phyloP scores from a whole-genome alignment of 2,329 filamentous ascomycete species.

The Alternaria angustiovoidea region DNA sequence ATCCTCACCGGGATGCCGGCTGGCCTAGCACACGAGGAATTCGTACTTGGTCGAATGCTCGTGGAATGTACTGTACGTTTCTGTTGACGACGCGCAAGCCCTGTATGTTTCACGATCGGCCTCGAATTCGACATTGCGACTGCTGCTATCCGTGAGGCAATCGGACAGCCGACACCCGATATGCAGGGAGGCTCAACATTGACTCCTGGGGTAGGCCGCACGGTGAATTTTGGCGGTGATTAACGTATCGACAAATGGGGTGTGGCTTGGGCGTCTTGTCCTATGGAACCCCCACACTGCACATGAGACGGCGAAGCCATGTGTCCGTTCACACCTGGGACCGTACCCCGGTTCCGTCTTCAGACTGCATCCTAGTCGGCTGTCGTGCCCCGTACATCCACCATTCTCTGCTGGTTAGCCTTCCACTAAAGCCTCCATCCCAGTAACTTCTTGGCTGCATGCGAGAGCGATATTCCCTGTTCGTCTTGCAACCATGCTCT shows the following conservation, averaged over 20 bases:
- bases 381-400: conserved; percentile 37
- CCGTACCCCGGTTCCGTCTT: conserved; percentile 35
- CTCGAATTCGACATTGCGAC: not conserved
- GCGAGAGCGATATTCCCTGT: conserved; percentile 41
- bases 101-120: not conserved
- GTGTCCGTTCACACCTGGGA: conserved; percentile 39
- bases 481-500: conserved; percentile 41
- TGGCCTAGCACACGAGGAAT: conserved; percentile 22
- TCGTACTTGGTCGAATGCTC: conserved; percentile 3
- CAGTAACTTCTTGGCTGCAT: conserved; percentile 48
- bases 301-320: conserved; percentile 44
- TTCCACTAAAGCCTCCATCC: conserved; percentile 44
- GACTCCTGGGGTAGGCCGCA: conserved; percentile 19
- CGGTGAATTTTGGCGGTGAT: conserved; percentile 16
- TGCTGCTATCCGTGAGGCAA: not conserved
- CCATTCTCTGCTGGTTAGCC: conserved; percentile 33
- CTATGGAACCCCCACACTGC: conserved; percentile 43
- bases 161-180: not conserved
- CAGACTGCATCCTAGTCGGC: conserved; percentile 39
- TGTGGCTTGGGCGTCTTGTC: conserved; percentile 35
- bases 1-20: conserved; percentile 37
- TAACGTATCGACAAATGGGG: conserved; percentile 32
- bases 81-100: not conserved
- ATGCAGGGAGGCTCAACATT: not conserved
- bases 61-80: not conserved